These are phyloP conservation scores for Metarhizium rileyi DNA, from an alignment of 2,329 filamentous ascomycete species.

Conservation along the genomic window DNA sequence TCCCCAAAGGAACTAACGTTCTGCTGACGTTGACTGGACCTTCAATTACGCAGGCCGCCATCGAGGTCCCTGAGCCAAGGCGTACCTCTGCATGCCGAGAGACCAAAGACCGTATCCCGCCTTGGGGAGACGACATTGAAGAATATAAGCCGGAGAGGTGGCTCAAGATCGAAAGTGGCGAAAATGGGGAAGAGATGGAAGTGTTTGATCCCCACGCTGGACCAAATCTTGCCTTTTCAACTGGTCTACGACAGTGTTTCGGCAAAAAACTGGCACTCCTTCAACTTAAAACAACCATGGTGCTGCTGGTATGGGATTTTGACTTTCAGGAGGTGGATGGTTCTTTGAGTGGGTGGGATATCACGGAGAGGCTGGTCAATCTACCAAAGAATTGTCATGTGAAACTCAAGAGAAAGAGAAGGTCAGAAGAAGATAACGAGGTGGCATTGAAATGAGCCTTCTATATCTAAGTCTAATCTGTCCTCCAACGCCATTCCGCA, in stretches of 20 bases:
- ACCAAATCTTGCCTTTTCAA: conserved; percentile 25
- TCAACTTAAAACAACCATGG: conserved; percentile 25
- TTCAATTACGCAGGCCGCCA: conserved; percentile 17
- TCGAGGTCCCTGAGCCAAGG: conserved; percentile 17
- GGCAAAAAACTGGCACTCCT: conserved; percentile 27
- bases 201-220: conserved; percentile 24
- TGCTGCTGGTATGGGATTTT: conserved; percentile 29
- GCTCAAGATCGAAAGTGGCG: conserved; percentile 15
- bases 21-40: conserved; percentile 19
- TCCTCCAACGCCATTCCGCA: background rate
- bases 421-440: background rate
- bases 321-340: conserved; percentile 14
- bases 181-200: conserved; percentile 6
- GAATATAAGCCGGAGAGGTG: conserved; percentile 29
- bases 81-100: conserved; percentile 16
- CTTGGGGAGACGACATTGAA: conserved; percentile 21
- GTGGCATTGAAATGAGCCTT: background rate
- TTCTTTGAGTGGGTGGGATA: conserved; percentile 11
- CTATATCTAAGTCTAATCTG: background rate
- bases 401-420: conserved; percentile 13
- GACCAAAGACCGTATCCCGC: conserved; percentile 15
- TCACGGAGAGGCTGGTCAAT: conserved; percentile 16
- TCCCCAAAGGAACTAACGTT: conserved; percentile 26
- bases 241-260: conserved; percentile 28
- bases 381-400: conserved; percentile 18